Percentiles rank a stretch among this genome's conserved stretches.
These are phyloP conservation scores for Neofusicoccum kwambonambiense DNA, from an alignment of 2,329 filamentous ascomycete species.

Conservation along the genomic window DNA sequence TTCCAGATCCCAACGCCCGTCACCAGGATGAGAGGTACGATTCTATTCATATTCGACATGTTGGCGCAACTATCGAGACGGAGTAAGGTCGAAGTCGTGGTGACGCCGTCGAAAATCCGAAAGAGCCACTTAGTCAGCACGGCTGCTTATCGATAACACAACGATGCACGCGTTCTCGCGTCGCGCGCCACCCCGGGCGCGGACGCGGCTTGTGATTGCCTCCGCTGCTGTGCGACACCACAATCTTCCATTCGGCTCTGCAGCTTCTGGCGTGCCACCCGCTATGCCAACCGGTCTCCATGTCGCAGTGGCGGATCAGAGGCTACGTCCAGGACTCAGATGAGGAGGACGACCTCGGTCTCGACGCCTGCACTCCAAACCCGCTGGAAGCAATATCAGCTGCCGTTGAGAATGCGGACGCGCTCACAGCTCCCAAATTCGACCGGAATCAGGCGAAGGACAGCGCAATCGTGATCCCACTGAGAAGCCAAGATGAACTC, in stretches of 20 bases:
- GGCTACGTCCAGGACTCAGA: slow-evolving; percentile 53
- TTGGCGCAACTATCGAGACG: background rate
- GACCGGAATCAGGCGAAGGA: background rate
- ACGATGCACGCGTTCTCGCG: slow-evolving; percentile 14
- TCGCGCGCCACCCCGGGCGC: slow-evolving; percentile 20
- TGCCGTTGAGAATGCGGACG: background rate
- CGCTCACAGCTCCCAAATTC: background rate
- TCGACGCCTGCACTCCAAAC: background rate
- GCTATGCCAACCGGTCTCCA: slow-evolving; percentile 39
- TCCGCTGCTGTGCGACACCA: background rate
- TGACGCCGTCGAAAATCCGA: slow-evolving; percentile 14
- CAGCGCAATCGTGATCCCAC: background rate
- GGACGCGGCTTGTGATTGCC: slow-evolving; percentile 10
- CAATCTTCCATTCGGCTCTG: background rate
- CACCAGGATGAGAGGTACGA: slow-evolving; percentile 34
- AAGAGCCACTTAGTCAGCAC: background rate
- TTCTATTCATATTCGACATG: slow-evolving; percentile 14
- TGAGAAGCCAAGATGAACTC: slow-evolving; percentile 12
- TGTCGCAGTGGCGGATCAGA: slow-evolving; percentile 50
- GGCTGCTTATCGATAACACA: background rate
- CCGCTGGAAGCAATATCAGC: background rate
- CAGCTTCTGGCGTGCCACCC: slow-evolving; percentile 20
- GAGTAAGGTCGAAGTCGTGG: background rate
- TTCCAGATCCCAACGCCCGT: slow-evolving; percentile 31
- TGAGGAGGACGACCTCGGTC: slow-evolving; percentile 42